These are phyloP conservation scores for Mucuna pruriens DNA, from an alignment of 306 rosid species.

Conservation along the genomic window DNA sequence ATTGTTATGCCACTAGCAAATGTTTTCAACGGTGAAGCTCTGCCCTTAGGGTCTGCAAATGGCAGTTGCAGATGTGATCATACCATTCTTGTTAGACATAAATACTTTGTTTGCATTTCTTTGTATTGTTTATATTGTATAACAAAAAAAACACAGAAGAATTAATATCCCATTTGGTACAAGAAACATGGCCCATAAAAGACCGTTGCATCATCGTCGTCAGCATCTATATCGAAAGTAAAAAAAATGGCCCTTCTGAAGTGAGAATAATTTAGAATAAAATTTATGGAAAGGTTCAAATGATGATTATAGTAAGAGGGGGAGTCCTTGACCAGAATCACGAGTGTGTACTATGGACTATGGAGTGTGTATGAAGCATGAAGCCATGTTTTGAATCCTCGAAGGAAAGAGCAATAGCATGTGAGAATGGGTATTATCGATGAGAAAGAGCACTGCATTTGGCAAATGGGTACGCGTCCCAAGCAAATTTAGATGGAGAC, in stretches of 20 bases:
- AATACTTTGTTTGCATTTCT: constrained; percentile 6
- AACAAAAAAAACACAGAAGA: neutral
- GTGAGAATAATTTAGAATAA: neutral
- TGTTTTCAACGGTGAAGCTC: neutral
- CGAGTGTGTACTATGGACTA: constrained; percentile 29
- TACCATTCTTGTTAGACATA: neutral
- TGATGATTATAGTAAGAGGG: constrained; percentile 40
- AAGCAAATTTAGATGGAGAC: constrained; percentile 43
- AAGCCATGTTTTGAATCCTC: constrained; percentile 52
- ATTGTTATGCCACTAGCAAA: constrained; percentile 21
- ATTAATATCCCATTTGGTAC: constrained; percentile 10
- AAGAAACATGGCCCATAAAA: constrained; percentile 3
- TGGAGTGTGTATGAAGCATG: constrained; percentile 43
- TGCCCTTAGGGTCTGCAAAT: constrained; percentile 16
- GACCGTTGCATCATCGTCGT: constrained; percentile 38
- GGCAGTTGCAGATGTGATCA: constrained; percentile 18
- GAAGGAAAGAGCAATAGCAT: constrained; percentile 49
- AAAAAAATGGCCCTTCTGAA: constrained; percentile 21
- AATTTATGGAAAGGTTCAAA: constrained; percentile 30
- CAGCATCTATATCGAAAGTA: constrained; percentile 17
- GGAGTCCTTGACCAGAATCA: constrained; percentile 3
- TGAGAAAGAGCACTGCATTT: constrained; percentile 52
- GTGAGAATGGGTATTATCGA: constrained; percentile 55
- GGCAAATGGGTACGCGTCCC: constrained; percentile 56
- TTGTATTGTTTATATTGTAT: neutral